A percentile compares a stretch with the other conserved stretches of the same genome.
These are phyloP conservation scores for Sordariomycetes sp. DNA, from an alignment of 2,329 filamentous ascomycete species.

Conservation along the genomic window DNA sequence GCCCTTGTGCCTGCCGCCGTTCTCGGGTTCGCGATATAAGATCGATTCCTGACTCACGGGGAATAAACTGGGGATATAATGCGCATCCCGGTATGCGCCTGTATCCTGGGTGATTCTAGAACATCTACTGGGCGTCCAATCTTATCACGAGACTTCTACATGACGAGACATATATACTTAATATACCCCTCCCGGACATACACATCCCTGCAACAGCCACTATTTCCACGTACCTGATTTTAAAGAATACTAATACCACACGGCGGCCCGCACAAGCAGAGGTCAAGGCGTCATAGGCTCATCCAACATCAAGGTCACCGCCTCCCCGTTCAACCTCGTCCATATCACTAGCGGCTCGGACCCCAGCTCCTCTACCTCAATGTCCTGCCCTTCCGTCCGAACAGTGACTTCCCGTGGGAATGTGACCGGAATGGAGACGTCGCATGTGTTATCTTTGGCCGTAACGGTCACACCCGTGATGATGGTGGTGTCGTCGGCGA, in stretches of 20 bases:
- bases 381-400: slow-evolving; percentile 22
- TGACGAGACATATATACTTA: too few relatives aligned
- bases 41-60: too few relatives aligned
- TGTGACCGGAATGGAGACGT: slow-evolving; percentile 37
- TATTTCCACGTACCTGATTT: neutral
- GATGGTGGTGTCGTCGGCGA: slow-evolving; percentile 22
- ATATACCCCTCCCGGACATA: too few relatives aligned
- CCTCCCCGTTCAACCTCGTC: slow-evolving; percentile 27
- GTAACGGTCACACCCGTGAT: slow-evolving; percentile 37
- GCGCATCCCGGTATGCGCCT: too few relatives aligned
- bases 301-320: slow-evolving; percentile 24
- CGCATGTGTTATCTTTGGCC: slow-evolving; percentile 33
- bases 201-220: neutral
- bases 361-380: slow-evolving; percentile 36
- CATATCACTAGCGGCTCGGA: slow-evolving; percentile 36
- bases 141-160: too few relatives aligned
- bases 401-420: slow-evolving; percentile 28
- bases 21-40: neutral
- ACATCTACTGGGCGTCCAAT: too few relatives aligned
- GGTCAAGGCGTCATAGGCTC: neutral
- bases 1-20: neutral
- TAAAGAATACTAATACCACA: neutral
- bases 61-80: too few relatives aligned
- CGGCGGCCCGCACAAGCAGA: neutral
- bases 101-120: too few relatives aligned